These are phyloP conservation scores for Trametes cinnabarina DNA, from an alignment of 768 basidiomycete genomes.

Conservation along the genomic window DNA sequence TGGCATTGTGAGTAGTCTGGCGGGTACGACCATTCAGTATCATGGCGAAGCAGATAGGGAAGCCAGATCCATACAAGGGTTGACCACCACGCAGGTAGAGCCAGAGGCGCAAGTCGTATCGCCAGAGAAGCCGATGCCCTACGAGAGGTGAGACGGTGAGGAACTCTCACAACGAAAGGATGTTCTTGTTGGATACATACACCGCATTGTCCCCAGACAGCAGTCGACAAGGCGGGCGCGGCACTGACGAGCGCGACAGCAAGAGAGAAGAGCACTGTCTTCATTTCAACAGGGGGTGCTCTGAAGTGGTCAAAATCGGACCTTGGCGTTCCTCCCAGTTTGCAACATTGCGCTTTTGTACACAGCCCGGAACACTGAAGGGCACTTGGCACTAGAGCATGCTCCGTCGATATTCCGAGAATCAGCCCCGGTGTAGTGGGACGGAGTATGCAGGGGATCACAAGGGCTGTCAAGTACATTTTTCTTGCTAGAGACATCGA, in stretches of 20 bases:
- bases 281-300: conserved; percentile 17
- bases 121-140: conserved; percentile 44
- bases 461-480: not conserved
- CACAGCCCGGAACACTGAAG: not conserved
- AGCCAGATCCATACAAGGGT: conserved; percentile 39
- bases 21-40: not conserved
- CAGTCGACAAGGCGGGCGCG: conserved; percentile 28
- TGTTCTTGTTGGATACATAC: conserved; percentile 8
- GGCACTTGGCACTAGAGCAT: not conserved
- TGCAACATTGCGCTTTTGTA: not conserved
- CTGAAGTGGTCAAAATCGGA: not conserved
- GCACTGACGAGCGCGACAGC: conserved; percentile 25
- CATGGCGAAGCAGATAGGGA: no score
- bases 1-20: conserved; percentile 51
- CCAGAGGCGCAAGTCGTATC: conserved; percentile 46
- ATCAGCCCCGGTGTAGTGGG: not conserved
- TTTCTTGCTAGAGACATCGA: not conserved
- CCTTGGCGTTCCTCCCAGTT: no score
- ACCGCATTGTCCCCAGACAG: conserved; percentile 54
- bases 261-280: conserved; percentile 23
- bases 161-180: not conserved
- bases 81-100: conserved; percentile 39
- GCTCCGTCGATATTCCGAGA: conserved; percentile 14
- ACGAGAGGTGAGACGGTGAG: not conserved
- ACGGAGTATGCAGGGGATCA: not conserved